Conservation (phyloP, 306 rosid genomes). For the Vachellia collinsii region DNA sequence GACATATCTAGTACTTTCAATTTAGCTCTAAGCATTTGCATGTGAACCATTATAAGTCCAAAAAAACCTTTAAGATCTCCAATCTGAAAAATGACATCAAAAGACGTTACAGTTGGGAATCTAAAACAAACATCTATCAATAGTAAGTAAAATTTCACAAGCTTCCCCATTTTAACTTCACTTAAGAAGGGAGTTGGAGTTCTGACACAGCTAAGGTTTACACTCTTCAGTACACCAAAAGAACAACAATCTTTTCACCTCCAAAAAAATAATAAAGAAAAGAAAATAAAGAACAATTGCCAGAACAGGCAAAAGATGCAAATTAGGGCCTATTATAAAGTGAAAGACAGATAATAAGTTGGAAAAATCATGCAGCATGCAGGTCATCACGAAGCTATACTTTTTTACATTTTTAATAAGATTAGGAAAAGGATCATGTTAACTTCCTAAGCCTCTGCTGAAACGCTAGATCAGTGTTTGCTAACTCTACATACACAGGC, state of each 20-base stretch:
- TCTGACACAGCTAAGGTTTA: background rate
- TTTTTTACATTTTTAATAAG: background rate
- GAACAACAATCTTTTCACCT: background rate
- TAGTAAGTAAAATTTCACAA: slow-evolving; percentile 10
- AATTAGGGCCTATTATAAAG: slow-evolving; percentile 5
- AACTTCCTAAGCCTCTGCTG: background rate
- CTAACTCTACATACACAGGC: background rate
- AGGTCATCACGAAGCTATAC: background rate
- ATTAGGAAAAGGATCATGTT: background rate
- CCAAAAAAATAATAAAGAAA: background rate
- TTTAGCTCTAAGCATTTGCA: slow-evolving; percentile 81
- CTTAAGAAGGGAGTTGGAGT: background rate
- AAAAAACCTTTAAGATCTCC: slow-evolving; percentile 90
- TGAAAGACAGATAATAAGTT: background rate
- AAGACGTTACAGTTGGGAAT: slow-evolving; percentile 26
- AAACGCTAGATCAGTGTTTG: background rate
- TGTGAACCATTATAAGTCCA: slow-evolving; percentile 76
- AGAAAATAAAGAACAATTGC: background rate
- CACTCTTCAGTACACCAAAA: background rate
- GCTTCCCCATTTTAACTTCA: slow-evolving; percentile 26
- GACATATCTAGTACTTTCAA: slow-evolving; percentile 80
- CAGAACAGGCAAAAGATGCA: background rate
- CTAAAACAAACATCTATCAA: slow-evolving; percentile 28
- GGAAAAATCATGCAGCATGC: background rate
- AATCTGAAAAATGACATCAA: slow-evolving; percentile 54